Conservation (phyloP, 352 stramenopile species). For the Pythium sp. region DNA sequence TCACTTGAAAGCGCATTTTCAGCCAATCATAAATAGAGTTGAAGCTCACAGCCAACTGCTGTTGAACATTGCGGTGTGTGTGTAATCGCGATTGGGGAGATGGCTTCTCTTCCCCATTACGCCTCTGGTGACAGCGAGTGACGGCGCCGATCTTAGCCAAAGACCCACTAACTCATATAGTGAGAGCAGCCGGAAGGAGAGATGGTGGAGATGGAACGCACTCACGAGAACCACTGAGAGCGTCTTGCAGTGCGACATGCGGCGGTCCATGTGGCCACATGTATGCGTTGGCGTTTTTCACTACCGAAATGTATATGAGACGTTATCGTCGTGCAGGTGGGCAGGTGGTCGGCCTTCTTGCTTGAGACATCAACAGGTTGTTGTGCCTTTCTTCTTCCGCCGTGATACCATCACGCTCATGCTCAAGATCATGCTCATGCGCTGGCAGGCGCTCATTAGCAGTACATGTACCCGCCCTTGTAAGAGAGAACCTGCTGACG, state of each 20-base stretch:
- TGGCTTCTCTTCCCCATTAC: conserved; percentile 7
- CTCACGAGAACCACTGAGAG: neutral
- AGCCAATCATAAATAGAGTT: neutral
- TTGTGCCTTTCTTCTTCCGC: neutral
- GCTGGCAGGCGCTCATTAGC: neutral
- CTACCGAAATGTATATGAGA: neutral
- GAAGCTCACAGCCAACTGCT: conserved; percentile 6
- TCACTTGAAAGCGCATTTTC: neutral
- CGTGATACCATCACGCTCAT: neutral
- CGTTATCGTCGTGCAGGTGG: neutral
- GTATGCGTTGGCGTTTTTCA: neutral
- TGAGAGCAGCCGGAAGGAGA: neutral
- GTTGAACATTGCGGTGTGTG: conserved; percentile 9
- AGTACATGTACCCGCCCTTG: neutral
- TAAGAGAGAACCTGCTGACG: neutral
- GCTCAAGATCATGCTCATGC: neutral
- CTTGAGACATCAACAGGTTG: neutral
- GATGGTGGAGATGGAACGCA: neutral
- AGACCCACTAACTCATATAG: neutral
- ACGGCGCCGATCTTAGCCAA: conserved; percentile 1
- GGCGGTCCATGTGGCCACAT: neutral
- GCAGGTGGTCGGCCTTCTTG: neutral
- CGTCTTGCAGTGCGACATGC: neutral
- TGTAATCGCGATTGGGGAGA: conserved; percentile 12
- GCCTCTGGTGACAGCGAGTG: neutral